Percentiles rank a stretch among this genome's conserved stretches.
phyloP scores from a whole-genome alignment of 768 basidiomycete genomes.

The Termitomyces sp. region DNA sequence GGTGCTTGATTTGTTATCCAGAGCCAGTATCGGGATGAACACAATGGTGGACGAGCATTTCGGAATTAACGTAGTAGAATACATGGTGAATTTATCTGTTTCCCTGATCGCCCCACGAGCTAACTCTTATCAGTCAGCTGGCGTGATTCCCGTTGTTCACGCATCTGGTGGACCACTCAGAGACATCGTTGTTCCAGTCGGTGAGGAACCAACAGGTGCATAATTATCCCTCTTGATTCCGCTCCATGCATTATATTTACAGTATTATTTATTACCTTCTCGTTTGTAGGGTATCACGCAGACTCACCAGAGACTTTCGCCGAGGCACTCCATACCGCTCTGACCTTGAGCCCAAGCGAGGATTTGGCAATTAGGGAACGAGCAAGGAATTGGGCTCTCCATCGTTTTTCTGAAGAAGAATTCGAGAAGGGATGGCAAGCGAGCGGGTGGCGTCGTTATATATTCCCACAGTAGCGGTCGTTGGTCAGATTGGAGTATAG shows the following conservation, averaged over 20 bases:
- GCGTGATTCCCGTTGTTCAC: constrained; percentile 87
- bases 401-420: constrained; percentile 69
- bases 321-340: constrained; percentile 53
- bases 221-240: not conserved
- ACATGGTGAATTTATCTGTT: constrained; percentile 62
- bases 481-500: not conserved
- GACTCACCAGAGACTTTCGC: constrained; percentile 61
- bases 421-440: constrained; percentile 75
- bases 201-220: constrained; percentile 64
- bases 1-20: constrained; percentile 66
- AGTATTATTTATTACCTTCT: not conserved
- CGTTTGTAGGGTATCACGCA: constrained; percentile 70
- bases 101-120: not conserved
- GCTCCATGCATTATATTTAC: not conserved
- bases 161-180: constrained; percentile 88
- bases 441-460: constrained; percentile 46
- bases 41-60: constrained; percentile 99
- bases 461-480: not conserved
- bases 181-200: constrained; percentile 85
- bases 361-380: constrained; percentile 60
- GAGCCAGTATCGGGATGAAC: constrained; percentile 80
- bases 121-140: constrained; percentile 67
- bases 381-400: constrained; percentile 66
- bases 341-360: constrained; percentile 51
- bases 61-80: constrained; percentile 96